A percentile compares a stretch with the other conserved stretches of the same genome.
phyloP scores from a whole-genome alignment of 257 asterid species.

The Eucommia ulmoides region DNA sequence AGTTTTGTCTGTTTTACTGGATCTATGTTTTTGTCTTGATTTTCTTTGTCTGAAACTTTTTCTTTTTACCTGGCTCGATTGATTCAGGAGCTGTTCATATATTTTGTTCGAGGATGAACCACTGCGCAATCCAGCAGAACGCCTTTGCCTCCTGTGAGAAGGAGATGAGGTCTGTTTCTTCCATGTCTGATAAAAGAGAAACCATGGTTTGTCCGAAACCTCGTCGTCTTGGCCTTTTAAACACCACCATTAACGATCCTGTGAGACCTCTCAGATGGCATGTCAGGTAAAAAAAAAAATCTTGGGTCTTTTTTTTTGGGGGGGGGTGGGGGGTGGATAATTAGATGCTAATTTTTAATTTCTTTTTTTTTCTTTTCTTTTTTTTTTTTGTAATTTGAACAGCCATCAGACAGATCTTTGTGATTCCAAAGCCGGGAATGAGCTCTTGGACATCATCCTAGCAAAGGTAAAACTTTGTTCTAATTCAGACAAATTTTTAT shows the following conservation, averaged over 20 bases:
- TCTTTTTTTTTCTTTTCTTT: background rate
- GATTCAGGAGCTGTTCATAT: background rate
- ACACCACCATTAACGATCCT: slow-evolving; percentile 35
- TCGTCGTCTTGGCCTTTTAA: slow-evolving; percentile 52
- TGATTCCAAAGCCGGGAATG: slow-evolving; percentile 82
- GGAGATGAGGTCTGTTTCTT: slow-evolving; percentile 42
- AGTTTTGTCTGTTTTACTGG: background rate
- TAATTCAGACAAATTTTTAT: too few relatives aligned
- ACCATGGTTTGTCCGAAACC: slow-evolving; percentile 89
- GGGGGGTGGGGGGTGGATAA: too few relatives aligned
- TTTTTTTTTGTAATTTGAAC: too few relatives aligned
- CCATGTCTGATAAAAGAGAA: slow-evolving; percentile 24
- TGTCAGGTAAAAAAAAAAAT: slow-evolving; percentile 28
- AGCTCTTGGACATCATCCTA: slow-evolving; percentile 71
- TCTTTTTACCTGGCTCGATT: background rate
- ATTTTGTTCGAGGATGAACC: slow-evolving; percentile 69
- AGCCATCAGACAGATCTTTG: slow-evolving; percentile 71
- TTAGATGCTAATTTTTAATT: background rate
- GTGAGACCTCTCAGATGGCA: slow-evolving; percentile 56
- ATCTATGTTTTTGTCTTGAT: background rate
- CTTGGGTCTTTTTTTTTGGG: background rate
- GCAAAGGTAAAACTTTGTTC: too few relatives aligned
- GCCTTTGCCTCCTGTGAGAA: slow-evolving; percentile 38
- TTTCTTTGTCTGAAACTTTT: background rate
- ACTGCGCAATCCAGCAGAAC: slow-evolving; percentile 43